Conservation (phyloP, 2,329 filamentous ascomycete genomes). For the Calonectria naviculata region DNA sequence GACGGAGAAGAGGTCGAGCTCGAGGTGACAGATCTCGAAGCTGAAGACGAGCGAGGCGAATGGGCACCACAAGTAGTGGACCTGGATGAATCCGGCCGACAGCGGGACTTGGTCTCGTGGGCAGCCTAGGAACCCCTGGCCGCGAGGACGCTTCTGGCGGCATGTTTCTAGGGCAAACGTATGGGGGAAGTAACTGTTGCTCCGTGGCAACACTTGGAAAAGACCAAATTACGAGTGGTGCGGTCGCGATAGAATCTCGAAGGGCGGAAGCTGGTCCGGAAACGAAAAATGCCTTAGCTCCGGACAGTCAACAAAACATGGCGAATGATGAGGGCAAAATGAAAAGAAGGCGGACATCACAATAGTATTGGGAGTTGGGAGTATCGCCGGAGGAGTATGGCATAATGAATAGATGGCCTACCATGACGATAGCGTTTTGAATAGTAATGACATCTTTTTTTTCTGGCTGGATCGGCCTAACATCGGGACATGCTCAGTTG, state of each 20-base stretch:
- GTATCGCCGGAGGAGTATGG: not conserved
- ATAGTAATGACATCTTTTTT: not conserved
- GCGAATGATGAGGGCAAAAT: not conserved
- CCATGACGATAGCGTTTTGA: not conserved
- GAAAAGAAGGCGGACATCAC: not conserved
- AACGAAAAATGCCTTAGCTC: not conserved
- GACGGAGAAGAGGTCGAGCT: constrained; percentile 62
- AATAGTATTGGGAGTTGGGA: not conserved
- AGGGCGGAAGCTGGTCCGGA: not conserved
- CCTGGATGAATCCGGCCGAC: constrained; percentile 62
- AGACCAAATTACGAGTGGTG: not conserved
- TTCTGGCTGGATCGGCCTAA: not conserved
- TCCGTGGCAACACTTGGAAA: not conserved
- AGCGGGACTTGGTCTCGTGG: constrained; percentile 65
- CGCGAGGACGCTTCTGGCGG: constrained; percentile 3
- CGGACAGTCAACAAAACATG: not conserved
- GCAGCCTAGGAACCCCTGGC: constrained; percentile 40
- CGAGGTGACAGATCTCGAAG: constrained; percentile 62
- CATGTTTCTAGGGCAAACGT: not conserved
- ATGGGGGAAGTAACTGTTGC: not conserved
- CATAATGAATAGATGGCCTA: not conserved
- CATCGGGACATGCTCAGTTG: too few relatives aligned
- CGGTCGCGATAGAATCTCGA: not conserved
- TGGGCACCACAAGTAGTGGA: constrained; percentile 65
- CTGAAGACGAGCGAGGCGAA: constrained; percentile 65